These are phyloP conservation scores for Moricandia moricandioides DNA, from an alignment of 345 rosid genomes.

Conservation along the genomic window DNA sequence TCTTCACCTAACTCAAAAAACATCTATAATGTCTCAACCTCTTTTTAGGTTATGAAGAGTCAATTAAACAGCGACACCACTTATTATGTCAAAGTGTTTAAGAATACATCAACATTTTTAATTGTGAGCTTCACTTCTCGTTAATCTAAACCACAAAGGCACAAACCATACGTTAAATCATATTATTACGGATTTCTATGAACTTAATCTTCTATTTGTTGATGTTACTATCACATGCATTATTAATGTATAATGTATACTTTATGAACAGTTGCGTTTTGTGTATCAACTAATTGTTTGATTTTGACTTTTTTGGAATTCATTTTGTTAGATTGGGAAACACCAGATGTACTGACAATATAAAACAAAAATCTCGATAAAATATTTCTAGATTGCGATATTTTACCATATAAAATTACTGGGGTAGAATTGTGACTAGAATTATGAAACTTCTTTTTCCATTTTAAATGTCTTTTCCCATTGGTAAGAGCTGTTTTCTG, in stretches of 20 bases:
- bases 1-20: not conserved
- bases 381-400: constrained; percentile 7
- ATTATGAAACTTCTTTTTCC: not conserved
- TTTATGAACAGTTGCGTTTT: not conserved
- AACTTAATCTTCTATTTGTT: not conserved
- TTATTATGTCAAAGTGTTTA: not conserved
- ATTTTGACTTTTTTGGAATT: not conserved
- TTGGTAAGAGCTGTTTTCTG: not conserved
- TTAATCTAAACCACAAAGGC: not conserved
- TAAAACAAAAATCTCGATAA: constrained; percentile 12
- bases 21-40: not conserved
- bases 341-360: constrained; percentile 10
- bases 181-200: not conserved
- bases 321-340: not conserved
- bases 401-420: constrained; percentile 5
- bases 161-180: not conserved
- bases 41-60: not conserved
- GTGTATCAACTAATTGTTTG: not conserved
- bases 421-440: not conserved
- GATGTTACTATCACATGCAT: not conserved
- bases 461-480: not conserved
- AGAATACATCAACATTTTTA: not conserved
- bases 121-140: not conserved
- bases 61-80: not conserved
- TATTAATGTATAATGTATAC: not conserved